Percentiles rank a stretch among this genome's conserved stretches.
Evolutionary conservation across 176 grass and related monocot genomes (phyloP).

Genomic region (Oropetium thomaeum): DNA sequence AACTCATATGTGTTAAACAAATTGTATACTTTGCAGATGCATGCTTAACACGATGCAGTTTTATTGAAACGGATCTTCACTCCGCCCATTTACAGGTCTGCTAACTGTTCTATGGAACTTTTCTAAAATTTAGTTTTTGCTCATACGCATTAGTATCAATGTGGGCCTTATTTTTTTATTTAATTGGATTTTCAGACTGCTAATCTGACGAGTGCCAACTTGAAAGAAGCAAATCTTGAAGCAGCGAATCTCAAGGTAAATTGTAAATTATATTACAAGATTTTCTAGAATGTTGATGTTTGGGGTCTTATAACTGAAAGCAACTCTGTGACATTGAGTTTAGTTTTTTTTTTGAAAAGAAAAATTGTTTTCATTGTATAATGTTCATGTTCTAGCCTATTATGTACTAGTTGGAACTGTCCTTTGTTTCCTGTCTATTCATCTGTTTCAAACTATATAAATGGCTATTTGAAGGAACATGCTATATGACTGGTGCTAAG

Average conservation of each 20-base stretch:
- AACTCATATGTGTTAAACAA: conserved; percentile 14
- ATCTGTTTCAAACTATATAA: neutral
- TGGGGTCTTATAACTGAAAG: neutral
- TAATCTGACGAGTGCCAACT: conserved; percentile 59
- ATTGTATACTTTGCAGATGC: conserved; percentile 59
- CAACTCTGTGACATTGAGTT: neutral
- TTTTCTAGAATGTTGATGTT: neutral
- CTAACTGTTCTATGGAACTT: neutral
- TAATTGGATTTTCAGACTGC: conserved; percentile 62
- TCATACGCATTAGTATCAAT: neutral
- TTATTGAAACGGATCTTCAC: conserved; percentile 73
- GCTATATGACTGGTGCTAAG: neutral
- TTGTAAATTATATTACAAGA: neutral
- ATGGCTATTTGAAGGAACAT: neutral
- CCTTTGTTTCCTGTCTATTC: neutral
- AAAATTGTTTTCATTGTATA: conserved; percentile 9
- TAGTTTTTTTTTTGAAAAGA: too few relatives aligned
- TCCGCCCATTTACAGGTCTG: conserved; percentile 89
- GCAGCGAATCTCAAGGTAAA: conserved; percentile 96
- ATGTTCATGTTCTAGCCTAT: neutral
- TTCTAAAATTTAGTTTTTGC: conserved; percentile 16
- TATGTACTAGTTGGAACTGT: too few relatives aligned
- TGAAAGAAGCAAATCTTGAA: conserved; percentile 90
- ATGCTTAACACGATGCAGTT: conserved; percentile 54
- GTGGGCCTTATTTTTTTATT: conserved; percentile 34